phyloP scores from a whole-genome alignment of 2,329 filamentous ascomycete species.

The Aspergillus sp. region DNA sequence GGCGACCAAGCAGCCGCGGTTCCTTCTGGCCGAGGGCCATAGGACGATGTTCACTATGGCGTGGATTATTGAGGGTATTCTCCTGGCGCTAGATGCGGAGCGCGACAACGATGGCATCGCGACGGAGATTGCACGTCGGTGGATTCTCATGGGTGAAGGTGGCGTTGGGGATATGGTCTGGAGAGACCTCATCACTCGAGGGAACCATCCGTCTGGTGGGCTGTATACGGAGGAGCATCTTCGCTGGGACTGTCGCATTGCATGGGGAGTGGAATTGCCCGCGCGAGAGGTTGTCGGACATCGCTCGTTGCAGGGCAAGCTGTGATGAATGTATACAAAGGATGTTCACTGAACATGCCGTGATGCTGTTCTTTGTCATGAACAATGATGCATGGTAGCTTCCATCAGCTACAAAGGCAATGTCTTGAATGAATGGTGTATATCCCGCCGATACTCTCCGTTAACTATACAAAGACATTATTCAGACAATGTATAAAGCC shows the following conservation, averaged over 20 bases:
- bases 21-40: conserved; percentile 28
- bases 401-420: no score
- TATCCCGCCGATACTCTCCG: no score
- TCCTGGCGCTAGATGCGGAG: conserved; percentile 39
- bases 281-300: conserved; percentile 6
- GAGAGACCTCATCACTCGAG: conserved; percentile 14
- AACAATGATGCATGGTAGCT: no score
- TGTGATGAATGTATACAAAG: background rate
- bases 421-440: no score
- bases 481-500: no score
- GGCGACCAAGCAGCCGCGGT: conserved; percentile 11
- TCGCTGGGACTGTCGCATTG: conserved; percentile 7
- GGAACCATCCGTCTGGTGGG: background rate
- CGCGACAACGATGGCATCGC: conserved; percentile 31
- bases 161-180: conserved; percentile 28
- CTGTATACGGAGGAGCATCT: conserved; percentile 4
- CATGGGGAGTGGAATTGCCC: conserved; percentile 8
- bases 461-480: no score
- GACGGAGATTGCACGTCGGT: conserved; percentile 36
- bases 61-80: conserved; percentile 31
- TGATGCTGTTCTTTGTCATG: no score
- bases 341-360: background rate
- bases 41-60: conserved; percentile 35
- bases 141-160: conserved; percentile 30
- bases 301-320: conserved; percentile 6